These are phyloP conservation scores for Ophiostoma perfectum DNA, from an alignment of 2,329 filamentous ascomycete genomes.

Conservation along the genomic window DNA sequence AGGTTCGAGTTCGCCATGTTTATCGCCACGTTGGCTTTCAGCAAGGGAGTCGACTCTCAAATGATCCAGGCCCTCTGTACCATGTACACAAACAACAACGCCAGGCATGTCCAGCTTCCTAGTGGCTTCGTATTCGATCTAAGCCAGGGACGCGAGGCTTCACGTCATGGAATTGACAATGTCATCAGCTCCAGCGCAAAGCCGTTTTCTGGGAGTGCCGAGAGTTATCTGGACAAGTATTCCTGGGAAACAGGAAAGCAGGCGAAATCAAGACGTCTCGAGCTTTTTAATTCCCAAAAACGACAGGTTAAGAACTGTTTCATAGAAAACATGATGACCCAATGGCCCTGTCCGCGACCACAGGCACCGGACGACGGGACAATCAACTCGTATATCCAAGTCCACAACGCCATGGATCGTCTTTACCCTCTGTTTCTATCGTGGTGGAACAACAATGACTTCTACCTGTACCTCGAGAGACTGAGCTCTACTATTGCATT, in stretches of 20 bases:
- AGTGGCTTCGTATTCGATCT: background rate
- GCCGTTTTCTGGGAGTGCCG: background rate
- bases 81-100: background rate
- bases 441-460: slow-evolving; percentile 13
- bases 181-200: background rate
- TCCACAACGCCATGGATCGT: background rate
- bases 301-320: background rate
- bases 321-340: background rate
- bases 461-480: slow-evolving; percentile 9
- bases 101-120: background rate
- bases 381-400: background rate
- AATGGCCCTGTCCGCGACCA: background rate
- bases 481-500: background rate
- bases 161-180: background rate
- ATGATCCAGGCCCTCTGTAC: background rate
- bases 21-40: slow-evolving; percentile 15
- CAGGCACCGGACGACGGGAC: background rate
- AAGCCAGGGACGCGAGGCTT: background rate
- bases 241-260: background rate
- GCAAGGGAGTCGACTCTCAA: background rate
- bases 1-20: slow-evolving; percentile 6
- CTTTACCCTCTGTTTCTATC: background rate
- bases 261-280: background rate
- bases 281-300: background rate
- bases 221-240: background rate